Conservation (phyloP, 2,329 filamentous ascomycete genomes). For the Boeremia exigua region DNA sequence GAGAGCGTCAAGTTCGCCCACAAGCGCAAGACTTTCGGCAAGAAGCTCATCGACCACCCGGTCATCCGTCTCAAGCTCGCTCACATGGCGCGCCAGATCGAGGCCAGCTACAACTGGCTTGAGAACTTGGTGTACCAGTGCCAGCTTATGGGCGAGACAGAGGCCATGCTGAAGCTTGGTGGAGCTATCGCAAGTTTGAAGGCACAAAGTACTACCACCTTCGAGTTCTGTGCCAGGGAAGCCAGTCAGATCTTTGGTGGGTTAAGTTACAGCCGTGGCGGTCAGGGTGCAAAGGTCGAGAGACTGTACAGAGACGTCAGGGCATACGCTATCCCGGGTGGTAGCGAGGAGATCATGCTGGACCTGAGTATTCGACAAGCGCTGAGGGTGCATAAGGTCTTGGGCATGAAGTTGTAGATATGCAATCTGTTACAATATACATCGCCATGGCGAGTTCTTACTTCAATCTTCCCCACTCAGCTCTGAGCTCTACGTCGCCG, state of each 20-base stretch:
- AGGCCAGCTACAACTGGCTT: slow-evolving; percentile 95
- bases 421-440: neutral
- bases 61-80: slow-evolving; percentile 98
- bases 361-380: slow-evolving; percentile 94
- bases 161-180: slow-evolving; percentile 94
- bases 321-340: slow-evolving; percentile 93
- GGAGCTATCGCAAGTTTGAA: slow-evolving; percentile 94
- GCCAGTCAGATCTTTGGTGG: slow-evolving; percentile 98
- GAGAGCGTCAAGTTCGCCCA: slow-evolving; percentile 95
- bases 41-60: slow-evolving; percentile 94
- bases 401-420: slow-evolving; percentile 91
- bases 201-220: slow-evolving; percentile 90
- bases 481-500: slow-evolving; percentile 59
- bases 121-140: slow-evolving; percentile 96
- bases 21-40: slow-evolving; percentile 96
- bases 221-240: slow-evolving; percentile 97
- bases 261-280: slow-evolving; percentile 87
- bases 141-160: slow-evolving; percentile 88
- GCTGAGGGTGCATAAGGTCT: slow-evolving; percentile 82
- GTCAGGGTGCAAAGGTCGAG: slow-evolving; percentile 95
- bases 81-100: slow-evolving; percentile 97
- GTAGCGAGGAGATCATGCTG: slow-evolving; percentile 98
- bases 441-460: slow-evolving; percentile 11
- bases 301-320: slow-evolving; percentile 92
- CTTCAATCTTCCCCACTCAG: slow-evolving; percentile 54